Evolutionary conservation across 768 basidiomycete genomes (phyloP).

Genomic region (Stropharia rugosoannulata): DNA sequence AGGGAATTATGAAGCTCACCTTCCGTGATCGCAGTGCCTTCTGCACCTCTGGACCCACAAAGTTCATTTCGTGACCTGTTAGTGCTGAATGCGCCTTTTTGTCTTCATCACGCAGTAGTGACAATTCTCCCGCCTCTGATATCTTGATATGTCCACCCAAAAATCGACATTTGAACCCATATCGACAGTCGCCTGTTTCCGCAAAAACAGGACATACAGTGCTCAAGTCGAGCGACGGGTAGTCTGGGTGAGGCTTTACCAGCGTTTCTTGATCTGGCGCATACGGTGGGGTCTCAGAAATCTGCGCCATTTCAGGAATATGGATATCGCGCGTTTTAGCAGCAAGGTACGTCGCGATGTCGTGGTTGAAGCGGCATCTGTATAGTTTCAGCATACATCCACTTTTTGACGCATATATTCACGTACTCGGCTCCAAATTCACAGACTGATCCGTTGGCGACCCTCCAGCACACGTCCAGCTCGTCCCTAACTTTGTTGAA

Average conservation of each 20-base stretch:
- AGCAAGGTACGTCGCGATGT: conserved; percentile 71
- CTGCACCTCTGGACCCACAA: conserved; percentile 53
- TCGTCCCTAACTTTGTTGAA: conserved; percentile 81
- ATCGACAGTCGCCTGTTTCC: conserved; percentile 73
- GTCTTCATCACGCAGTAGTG: conserved; percentile 53
- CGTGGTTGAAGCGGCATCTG: conserved; percentile 82
- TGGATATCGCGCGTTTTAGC: conserved; percentile 74
- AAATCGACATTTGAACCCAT: conserved; percentile 89
- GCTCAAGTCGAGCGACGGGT: conserved; percentile 42
- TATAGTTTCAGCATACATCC: background rate
- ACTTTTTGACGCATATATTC: background rate
- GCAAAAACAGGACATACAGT: conserved; percentile 67
- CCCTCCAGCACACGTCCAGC: conserved; percentile 77
- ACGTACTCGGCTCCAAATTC: conserved; percentile 68
- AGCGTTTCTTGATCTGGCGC: conserved; percentile 30
- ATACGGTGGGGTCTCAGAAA: conserved; percentile 53
- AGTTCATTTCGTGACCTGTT: conserved; percentile 67
- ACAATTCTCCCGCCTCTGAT: conserved; percentile 42
- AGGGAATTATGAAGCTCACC: conserved; percentile 35
- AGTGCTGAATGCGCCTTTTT: conserved; percentile 49
- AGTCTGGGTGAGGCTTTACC: conserved; percentile 24
- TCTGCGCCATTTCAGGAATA: conserved; percentile 45
- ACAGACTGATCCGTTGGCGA: conserved; percentile 71
- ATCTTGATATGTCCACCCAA: conserved; percentile 68
- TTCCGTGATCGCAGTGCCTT: conserved; percentile 68